A percentile compares a stretch with the other conserved stretches of the same genome.
phyloP scores from a whole-genome alignment of 495 filamentous ascomycete genomes.

The Pseudevernia furfuracea region DNA sequence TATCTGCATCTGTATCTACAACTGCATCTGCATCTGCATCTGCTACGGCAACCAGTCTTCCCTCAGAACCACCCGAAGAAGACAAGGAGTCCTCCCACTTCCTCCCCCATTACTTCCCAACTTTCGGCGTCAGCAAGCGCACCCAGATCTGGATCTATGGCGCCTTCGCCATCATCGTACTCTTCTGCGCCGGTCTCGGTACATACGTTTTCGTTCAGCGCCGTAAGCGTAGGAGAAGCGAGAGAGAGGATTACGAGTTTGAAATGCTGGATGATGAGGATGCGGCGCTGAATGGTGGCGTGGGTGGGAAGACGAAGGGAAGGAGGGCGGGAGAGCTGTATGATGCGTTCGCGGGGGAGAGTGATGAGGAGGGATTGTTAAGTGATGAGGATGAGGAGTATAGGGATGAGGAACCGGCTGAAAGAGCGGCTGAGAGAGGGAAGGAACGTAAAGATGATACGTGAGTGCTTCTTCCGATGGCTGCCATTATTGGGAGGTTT shows the following conservation, averaged over 20 bases:
- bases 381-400: slow-evolving; percentile 23
- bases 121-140: slow-evolving; percentile 83
- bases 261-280: slow-evolving; percentile 85
- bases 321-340: slow-evolving; percentile 86
- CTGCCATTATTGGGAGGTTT: neutral
- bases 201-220: slow-evolving; percentile 73
- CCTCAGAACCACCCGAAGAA: slow-evolving; percentile 22
- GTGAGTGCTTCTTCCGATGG: neutral
- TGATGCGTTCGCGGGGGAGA: slow-evolving; percentile 87
- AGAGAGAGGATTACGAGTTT: slow-evolving; percentile 88
- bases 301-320: slow-evolving; percentile 31
- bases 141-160: slow-evolving; percentile 96
- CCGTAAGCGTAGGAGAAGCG: slow-evolving; percentile 64
- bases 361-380: slow-evolving; percentile 26
- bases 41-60: slow-evolving; percentile 39
- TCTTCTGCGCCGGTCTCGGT: slow-evolving; percentile 74
- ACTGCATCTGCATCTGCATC: slow-evolving; percentile 34
- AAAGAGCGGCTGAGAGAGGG: slow-evolving; percentile 1
- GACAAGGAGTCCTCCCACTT: slow-evolving; percentile 44
- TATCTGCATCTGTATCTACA: slow-evolving; percentile 33
- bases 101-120: slow-evolving; percentile 84
- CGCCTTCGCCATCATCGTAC: slow-evolving; percentile 67
- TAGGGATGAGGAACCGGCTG: slow-evolving; percentile 18
- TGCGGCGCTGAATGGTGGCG: slow-evolving; percentile 47
- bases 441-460: neutral